A percentile compares a stretch with the other conserved stretches of the same genome.
phyloP scores from a whole-genome alignment of 106 monocot species.

The Dendrobium nobile region DNA sequence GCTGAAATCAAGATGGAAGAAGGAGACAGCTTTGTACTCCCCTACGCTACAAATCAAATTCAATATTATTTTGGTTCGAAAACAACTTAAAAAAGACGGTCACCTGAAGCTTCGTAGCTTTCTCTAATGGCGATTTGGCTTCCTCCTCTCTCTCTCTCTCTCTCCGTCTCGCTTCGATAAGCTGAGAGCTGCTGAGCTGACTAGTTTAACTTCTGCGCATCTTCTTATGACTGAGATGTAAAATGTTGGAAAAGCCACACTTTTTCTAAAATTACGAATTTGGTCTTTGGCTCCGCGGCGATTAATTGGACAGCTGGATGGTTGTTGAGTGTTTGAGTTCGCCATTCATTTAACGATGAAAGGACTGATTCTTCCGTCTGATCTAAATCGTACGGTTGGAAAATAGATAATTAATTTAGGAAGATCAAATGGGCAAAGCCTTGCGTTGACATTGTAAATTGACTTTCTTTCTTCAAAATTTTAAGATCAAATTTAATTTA shows the following conservation, averaged over 20 bases:
- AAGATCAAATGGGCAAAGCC: too few relatives aligned
- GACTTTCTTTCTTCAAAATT: background rate
- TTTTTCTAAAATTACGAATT: background rate
- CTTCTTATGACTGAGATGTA: background rate
- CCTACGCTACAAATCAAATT: background rate
- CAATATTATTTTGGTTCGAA: background rate
- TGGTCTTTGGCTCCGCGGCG: background rate
- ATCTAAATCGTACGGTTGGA: background rate
- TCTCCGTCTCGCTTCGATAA: background rate
- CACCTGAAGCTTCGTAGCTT: constrained; percentile 10
- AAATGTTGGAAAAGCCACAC: background rate
- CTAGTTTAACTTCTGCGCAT: background rate
- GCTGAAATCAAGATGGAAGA: background rate
- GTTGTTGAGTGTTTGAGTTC: background rate
- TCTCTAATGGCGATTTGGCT: constrained; percentile 7
- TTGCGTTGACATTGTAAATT: background rate
- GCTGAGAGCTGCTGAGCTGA: constrained; percentile 3
- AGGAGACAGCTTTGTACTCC: background rate
- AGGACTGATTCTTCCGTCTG: background rate
- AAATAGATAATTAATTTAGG: too few relatives aligned
- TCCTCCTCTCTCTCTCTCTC: background rate
- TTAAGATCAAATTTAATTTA: too few relatives aligned
- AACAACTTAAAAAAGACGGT: too few relatives aligned
- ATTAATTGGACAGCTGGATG: constrained; percentile 2
- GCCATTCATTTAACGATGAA: background rate